Evolutionary conservation across 2,329 filamentous ascomycete genomes (phyloP).

Genomic region (Decorospora gaudefroyi): DNA sequence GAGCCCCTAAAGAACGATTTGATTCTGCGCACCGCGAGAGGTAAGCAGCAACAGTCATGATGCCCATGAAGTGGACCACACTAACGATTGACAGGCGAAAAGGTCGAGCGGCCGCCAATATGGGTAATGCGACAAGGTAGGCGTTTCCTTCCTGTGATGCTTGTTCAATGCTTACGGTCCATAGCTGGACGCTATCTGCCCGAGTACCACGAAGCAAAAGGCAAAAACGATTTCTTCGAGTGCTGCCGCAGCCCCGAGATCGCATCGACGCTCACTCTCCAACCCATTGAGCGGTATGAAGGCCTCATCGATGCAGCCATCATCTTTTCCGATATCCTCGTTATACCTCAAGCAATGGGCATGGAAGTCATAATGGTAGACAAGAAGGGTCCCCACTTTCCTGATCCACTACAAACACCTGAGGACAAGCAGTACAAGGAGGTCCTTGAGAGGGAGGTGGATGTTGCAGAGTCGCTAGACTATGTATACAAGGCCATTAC

Average conservation of each 20-base stretch:
- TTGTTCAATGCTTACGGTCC: slow-evolving; percentile 15
- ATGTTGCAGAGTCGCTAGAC: slow-evolving; percentile 80
- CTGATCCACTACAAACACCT: slow-evolving; percentile 76
- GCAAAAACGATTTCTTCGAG: slow-evolving; percentile 89
- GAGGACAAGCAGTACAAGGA: slow-evolving; percentile 80
- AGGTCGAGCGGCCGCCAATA: slow-evolving; percentile 89
- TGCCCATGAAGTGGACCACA: neutral
- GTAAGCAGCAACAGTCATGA: slow-evolving; percentile 54
- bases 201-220: slow-evolving; percentile 96
- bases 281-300: slow-evolving; percentile 88
- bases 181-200: slow-evolving; percentile 93
- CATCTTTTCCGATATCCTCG: slow-evolving; percentile 98
- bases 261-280: slow-evolving; percentile 88
- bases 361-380: slow-evolving; percentile 99
- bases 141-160: slow-evolving; percentile 6
- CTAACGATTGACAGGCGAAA: slow-evolving; percentile 66
- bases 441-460: slow-evolving; percentile 76
- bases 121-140: slow-evolving; percentile 99
- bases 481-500: slow-evolving; percentile 98
- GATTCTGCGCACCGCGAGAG: slow-evolving; percentile 85
- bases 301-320: slow-evolving; percentile 95
- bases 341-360: slow-evolving; percentile 96
- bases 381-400: slow-evolving; percentile 95
- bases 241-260: slow-evolving; percentile 94
- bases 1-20: slow-evolving; percentile 90